Base-by-base conservation (phyloP, 257 asterid species). In the Nicotiana sylvestris region DNA sequence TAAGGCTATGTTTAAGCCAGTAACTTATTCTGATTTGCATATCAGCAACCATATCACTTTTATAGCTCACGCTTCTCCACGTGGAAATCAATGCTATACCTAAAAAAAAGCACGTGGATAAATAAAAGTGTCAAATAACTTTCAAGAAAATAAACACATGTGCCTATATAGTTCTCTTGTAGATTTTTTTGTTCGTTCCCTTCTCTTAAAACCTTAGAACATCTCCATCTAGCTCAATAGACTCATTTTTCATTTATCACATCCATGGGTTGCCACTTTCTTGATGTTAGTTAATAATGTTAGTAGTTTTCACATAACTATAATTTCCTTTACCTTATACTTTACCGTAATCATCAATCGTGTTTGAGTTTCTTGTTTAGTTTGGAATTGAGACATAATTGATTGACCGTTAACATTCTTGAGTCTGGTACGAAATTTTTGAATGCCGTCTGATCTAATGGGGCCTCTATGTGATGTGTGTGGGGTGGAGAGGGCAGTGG, bases 401-500 rank as follows among this genome's bases (percentile, higher is more conserved):
- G 29, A 8, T 30, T 66, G 27, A 32, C 16, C 1, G 10, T 13
- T 12, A 29, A 65, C 1, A 2, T 43, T 39, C 49, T 43, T 8
- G 51, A 43, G 51, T 43, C 51, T 43, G 3, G 0, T 43, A 43
- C 9, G 51, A 43, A 10, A 43, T 2, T 43, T 43, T 2, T 43
- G 3, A 43, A 43, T 43, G 10, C 1, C 12, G 51, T 9, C 9
- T 39, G 49, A 39, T 39, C 10, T 39, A 2, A 43, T 78, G 85
- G 93, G 88, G 84, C 86, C 88, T n/a, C 17, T 84, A 58, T 94
- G 98, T 60, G 98, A 91, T 85, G 83, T 80, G 51, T 94, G 98
- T 81, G 85, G 84, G 65, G 84, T 76, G 37, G 84, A 61, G 43
- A 86, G 86, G 81, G 97, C 95, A 27, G 85, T 88, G 51, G 95